Evolutionary conservation across 257 asterid species (phyloP).

Genomic region (Thymus mandschuricus): DNA sequence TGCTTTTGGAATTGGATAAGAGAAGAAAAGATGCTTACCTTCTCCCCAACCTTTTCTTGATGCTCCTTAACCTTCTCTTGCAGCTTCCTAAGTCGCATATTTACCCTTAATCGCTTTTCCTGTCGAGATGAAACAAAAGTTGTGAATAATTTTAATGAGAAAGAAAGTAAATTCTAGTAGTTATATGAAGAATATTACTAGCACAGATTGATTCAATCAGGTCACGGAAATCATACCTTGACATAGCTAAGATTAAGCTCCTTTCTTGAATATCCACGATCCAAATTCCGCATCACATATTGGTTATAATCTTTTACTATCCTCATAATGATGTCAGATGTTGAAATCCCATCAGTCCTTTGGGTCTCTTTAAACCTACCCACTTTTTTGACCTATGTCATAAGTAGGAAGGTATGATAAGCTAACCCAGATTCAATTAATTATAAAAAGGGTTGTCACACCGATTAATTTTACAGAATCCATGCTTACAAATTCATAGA

Average conservation of each 20-base stretch:
- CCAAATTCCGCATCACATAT: constrained; percentile 81
- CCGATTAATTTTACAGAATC: neutral
- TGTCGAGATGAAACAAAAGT: constrained; percentile 35
- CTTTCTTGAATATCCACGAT: constrained; percentile 76
- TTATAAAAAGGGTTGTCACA: neutral
- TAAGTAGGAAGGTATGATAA: constrained; percentile 12
- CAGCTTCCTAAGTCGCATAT: constrained; percentile 69
- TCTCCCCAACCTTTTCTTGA: constrained; percentile 82
- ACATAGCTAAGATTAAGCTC: constrained; percentile 77
- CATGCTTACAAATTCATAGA: constrained; percentile 72
- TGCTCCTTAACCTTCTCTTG: constrained; percentile 81
- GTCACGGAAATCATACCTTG: constrained; percentile 48
- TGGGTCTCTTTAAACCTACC: constrained; percentile 77
- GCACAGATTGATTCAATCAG: constrained; percentile 15
- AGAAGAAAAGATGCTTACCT: constrained; percentile 42
- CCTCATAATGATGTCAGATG: constrained; percentile 79
- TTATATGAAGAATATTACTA: neutral
- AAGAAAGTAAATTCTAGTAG: neutral
- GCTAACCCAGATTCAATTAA: constrained; percentile 23
- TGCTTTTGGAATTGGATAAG: neutral
- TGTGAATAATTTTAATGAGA: constrained; percentile 20
- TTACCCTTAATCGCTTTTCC: constrained; percentile 75
- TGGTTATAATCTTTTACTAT: constrained; percentile 79
- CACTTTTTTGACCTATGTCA: constrained; percentile 63
- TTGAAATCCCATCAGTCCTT: constrained; percentile 76